These are phyloP conservation scores for Colletotrichum sp. DNA, from an alignment of 2,329 filamentous ascomycete genomes.

Conservation along the genomic window DNA sequence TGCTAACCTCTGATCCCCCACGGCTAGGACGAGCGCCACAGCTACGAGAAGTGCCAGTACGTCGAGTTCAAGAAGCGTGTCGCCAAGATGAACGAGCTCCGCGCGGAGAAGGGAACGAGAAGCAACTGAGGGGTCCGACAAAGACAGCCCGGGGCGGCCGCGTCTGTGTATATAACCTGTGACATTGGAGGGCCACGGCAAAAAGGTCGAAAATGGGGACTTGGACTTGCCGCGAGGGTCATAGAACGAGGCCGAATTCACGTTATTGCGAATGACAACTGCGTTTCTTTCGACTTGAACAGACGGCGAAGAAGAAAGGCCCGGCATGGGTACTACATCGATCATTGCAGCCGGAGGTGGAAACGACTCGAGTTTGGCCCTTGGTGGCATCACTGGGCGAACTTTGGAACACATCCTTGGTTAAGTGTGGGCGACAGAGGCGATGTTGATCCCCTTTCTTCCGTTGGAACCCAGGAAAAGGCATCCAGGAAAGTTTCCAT, in stretches of 20 bases:
- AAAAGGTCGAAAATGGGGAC: background rate
- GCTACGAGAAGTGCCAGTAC: conserved; percentile 99
- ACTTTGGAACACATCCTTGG: background rate
- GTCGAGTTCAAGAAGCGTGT: conserved; percentile 98
- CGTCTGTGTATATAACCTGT: conserved; percentile 20
- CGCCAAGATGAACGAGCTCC: conserved; percentile 96
- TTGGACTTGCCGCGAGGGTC: conserved; percentile 3
- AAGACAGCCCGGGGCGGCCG: conserved; percentile 5
- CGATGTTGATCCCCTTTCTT: background rate
- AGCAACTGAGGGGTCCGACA: conserved; percentile 68
- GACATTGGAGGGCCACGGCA: background rate
- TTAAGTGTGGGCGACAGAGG: background rate
- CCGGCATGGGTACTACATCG: background rate
- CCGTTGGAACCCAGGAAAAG: background rate
- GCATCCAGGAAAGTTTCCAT: background rate
- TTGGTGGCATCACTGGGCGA: background rate
- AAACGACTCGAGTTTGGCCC: background rate
- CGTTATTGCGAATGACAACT: conserved; percentile 10
- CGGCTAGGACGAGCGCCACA: conserved; percentile 87
- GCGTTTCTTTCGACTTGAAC: background rate
- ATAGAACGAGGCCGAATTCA: conserved; percentile 21
- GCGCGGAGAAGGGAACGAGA: conserved; percentile 80
- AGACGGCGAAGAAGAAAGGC: background rate
- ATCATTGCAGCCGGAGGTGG: background rate
- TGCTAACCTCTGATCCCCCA: conserved; percentile 3